These are phyloP conservation scores for Vitis hybrid DNA, from an alignment of 177 flowering plant species.

Conservation along the genomic window DNA sequence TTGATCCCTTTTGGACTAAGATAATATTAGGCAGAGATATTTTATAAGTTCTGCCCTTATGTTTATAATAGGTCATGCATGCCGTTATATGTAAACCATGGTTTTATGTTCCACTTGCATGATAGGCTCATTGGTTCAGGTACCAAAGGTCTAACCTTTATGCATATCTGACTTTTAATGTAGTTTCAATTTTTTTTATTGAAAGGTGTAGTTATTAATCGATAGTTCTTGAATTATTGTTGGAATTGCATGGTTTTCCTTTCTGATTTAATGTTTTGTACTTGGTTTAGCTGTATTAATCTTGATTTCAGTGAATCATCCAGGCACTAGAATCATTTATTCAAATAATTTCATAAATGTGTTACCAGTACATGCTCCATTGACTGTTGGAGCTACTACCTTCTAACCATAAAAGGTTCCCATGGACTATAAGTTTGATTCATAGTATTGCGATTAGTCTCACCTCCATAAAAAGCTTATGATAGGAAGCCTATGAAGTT, in stretches of 20 bases:
- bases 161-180: background rate
- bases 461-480: background rate
- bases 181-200: background rate
- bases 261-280: background rate
- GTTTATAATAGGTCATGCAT: too few species aligned
- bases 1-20: background rate
- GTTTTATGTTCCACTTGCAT: too few species aligned
- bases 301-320: background rate
- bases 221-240: background rate
- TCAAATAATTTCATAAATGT: background rate
- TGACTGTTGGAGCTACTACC: slow-evolving; percentile 1
- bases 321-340: background rate
- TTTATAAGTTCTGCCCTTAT: too few species aligned
- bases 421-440: background rate
- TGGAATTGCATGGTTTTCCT: background rate
- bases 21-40: background rate
- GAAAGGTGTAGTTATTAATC: background rate
- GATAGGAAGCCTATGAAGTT: background rate
- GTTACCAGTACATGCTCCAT: background rate
- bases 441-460: background rate
- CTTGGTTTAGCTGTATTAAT: background rate
- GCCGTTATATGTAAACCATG: background rate
- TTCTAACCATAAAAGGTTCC: background rate
- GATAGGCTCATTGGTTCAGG: background rate
- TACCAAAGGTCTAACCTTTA: background rate